Percentiles rank a stretch among this genome's conserved stretches.
Conservation (phyloP, 352 stramenopile genomes). For the Sclerospora graminicola region DNA sequence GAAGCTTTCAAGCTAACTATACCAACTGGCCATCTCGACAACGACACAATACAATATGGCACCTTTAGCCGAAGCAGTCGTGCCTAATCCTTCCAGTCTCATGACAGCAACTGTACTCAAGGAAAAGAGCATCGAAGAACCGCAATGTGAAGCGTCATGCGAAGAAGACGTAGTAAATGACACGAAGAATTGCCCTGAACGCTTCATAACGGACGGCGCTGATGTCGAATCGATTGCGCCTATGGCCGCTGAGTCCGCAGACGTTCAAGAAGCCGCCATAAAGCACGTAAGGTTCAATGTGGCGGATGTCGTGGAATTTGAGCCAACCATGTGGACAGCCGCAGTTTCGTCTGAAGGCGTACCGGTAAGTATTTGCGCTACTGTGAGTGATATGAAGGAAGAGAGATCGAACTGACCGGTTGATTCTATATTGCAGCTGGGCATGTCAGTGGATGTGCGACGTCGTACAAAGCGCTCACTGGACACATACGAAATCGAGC, state of each 20-base stretch:
- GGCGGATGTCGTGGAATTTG: constrained; percentile 70
- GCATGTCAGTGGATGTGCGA: constrained; percentile 57
- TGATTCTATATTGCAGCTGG: constrained; percentile 24
- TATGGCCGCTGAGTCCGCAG: not conserved
- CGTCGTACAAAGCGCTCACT: constrained; percentile 48
- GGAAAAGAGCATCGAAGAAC: constrained; percentile 12
- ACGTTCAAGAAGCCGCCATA: constrained; percentile 7
- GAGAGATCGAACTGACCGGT: not conserved
- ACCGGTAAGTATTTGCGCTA: constrained; percentile 25
- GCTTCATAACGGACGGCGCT: constrained; percentile 1
- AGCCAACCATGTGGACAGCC: constrained; percentile 74
- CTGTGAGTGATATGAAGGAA: no score
- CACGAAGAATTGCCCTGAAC: not conserved
- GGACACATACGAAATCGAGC: constrained; percentile 60
- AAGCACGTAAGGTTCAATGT: constrained; percentile 49
- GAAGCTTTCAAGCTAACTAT: not conserved
- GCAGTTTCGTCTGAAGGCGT: constrained; percentile 69
- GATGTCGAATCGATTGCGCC: constrained; percentile 1
- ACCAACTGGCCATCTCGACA: constrained; percentile 16
- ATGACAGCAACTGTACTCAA: constrained; percentile 12
- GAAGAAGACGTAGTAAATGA: constrained; percentile 9
- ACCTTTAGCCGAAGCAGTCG: constrained; percentile 19
- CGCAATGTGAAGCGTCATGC: constrained; percentile 11
- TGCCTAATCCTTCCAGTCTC: not conserved
- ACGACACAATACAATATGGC: constrained; percentile 21